Conservation (phyloP, 2,329 filamentous ascomycete species). For the Talaromyces sp. region DNA sequence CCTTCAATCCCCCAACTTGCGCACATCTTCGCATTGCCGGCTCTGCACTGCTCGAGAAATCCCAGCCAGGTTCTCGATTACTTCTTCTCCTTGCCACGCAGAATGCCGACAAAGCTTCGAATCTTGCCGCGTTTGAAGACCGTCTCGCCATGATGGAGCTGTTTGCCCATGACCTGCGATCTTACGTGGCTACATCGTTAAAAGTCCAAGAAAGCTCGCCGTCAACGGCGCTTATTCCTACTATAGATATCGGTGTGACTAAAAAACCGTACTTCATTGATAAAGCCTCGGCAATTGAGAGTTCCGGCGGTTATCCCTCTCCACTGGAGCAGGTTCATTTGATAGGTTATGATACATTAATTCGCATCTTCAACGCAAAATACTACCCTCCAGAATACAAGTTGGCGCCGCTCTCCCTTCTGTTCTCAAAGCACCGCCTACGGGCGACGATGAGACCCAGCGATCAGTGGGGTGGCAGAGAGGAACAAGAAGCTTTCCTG, state of each 20-base stretch:
- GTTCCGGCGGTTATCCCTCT: slow-evolving; percentile 38
- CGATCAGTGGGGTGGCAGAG: slow-evolving; percentile 42
- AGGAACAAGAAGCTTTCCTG: slow-evolving; percentile 45
- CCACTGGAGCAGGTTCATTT: slow-evolving; percentile 50
- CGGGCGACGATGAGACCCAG: slow-evolving; percentile 48
- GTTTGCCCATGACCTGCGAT: slow-evolving; percentile 48
- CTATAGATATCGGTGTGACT: slow-evolving; percentile 52
- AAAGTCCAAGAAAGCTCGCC: slow-evolving; percentile 7
- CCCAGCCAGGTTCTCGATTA: slow-evolving; percentile 43
- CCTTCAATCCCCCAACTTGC: slow-evolving; percentile 66
- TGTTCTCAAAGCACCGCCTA: slow-evolving; percentile 48
- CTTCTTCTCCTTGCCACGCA: slow-evolving; percentile 64
- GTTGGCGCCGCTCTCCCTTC: slow-evolving; percentile 43
- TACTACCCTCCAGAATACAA: slow-evolving; percentile 52
- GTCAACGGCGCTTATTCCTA: slow-evolving; percentile 25
- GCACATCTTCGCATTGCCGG: slow-evolving; percentile 61
- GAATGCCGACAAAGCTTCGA: slow-evolving; percentile 65
- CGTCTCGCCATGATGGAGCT: slow-evolving; percentile 53
- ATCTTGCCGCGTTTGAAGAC: slow-evolving; percentile 52
- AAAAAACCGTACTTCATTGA: slow-evolving; percentile 53
- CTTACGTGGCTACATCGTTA: slow-evolving; percentile 25
- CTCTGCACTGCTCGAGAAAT: slow-evolving; percentile 52
- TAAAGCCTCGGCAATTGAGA: slow-evolving; percentile 49
- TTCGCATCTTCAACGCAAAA: slow-evolving; percentile 52
- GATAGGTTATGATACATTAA: slow-evolving; percentile 53